Evolutionary conservation across 2,329 filamentous ascomycete species (phyloP), one percentile per base, ranked within the genome.

Genomic region (Cercospora sp.): DNA sequence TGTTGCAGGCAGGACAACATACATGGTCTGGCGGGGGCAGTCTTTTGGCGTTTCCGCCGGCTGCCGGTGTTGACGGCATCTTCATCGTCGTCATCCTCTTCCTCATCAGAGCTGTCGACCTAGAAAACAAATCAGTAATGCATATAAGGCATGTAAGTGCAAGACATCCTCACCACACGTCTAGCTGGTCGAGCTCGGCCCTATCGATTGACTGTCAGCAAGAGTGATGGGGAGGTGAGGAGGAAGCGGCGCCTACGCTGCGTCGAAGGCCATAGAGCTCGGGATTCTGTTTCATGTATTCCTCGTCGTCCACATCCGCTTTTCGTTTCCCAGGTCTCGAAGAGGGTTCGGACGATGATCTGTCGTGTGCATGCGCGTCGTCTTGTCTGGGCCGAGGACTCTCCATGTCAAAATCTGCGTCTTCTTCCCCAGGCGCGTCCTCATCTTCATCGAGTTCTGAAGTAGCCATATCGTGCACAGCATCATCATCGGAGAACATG

Each of bases 181-280:
- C 88, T 87, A 68, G 84, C 84, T 70, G 85, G 85, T 73, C 88
- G 86, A 73, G 88, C 88, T 72, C 88, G 87, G 78, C 86, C 83
- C 84, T 86, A 71, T 36, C 65, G 63, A 69, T 61, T 67, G 63
- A 63, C 58, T 71, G 75, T 82, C 76, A 82, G 80, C 51, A 65
- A 20, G 61, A 57, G 48, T 40, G 78, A 71, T 59, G 60, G 58
- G 28, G 57, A 45, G 65, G 48, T 31, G 23, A 40, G 55, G 42
- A 53, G 57, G 65, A 26, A 60, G 65, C 40, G 65, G 61, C 40
- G 81, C 91, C 71, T 89, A 95, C 94, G 83, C 95, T 99, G 82
- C 95, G 88, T 74, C 95, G 89, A 73, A 99, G 85, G 59, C 95
- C 95, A 83, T 98, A 99, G 8, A 99, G 85, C 81, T 97, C 93